Percentiles rank a stretch among this genome's conserved stretches.
Conservation (phyloP, 1,284 basidiomycete species). For the Sporisorium sorghi region DNA sequence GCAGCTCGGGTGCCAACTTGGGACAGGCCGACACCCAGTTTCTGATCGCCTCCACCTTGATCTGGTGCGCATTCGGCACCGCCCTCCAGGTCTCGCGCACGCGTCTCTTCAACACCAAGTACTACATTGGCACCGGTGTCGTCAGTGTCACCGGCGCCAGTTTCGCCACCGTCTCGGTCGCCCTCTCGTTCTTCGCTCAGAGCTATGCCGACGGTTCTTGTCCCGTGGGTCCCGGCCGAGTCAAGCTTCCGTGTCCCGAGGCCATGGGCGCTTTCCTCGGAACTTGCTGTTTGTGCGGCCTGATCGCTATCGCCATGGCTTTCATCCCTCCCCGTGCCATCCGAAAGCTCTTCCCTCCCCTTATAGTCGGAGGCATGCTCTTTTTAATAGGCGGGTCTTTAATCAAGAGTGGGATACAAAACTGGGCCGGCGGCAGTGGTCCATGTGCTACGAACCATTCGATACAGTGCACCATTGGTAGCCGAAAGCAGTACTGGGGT, state of each 20-base stretch:
- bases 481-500: slow-evolving; percentile 32
- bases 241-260: slow-evolving; percentile 35
- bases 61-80: slow-evolving; percentile 40
- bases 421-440: slow-evolving; percentile 47
- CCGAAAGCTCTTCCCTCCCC: slow-evolving; percentile 45
- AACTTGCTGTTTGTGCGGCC: slow-evolving; percentile 32
- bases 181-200: slow-evolving; percentile 38
- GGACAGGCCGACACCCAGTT: slow-evolving; percentile 26
- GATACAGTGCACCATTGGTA: slow-evolving; percentile 28
- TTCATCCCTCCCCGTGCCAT: slow-evolving; percentile 42
- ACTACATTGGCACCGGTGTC: slow-evolving; percentile 45
- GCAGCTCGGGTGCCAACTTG: slow-evolving; percentile 23
- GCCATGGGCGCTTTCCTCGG: slow-evolving; percentile 39
- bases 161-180: slow-evolving; percentile 40
- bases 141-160: slow-evolving; percentile 40
- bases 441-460: slow-evolving; percentile 30
- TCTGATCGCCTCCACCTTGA: slow-evolving; percentile 39
- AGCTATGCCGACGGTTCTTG: slow-evolving; percentile 34
- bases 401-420: slow-evolving; percentile 35
- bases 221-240: slow-evolving; percentile 13
- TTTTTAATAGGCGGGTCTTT: slow-evolving; percentile 36
- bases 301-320: slow-evolving; percentile 33
- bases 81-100: slow-evolving; percentile 33
- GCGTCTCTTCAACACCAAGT: slow-evolving; percentile 29
- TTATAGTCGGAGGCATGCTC: slow-evolving; percentile 48